Evolutionary conservation across 2,329 filamentous ascomycete species (phyloP), one percentile per base, ranked within the genome.

Genomic region (Colletotrichum phormii): DNA sequence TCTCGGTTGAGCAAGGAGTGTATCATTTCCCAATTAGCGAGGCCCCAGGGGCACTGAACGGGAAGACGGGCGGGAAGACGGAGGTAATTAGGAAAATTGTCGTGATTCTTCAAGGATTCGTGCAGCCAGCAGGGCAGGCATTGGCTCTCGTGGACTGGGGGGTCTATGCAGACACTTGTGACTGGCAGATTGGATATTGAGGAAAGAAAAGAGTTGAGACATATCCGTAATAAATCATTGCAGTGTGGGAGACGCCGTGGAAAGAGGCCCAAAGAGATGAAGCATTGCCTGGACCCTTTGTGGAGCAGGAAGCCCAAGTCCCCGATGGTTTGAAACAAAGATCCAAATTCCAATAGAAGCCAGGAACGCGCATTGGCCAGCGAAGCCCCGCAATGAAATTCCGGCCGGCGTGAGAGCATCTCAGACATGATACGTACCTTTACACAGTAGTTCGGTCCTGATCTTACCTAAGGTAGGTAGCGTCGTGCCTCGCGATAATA

Each of bases 241-340:
- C 54, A 61, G 42, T n/a, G 42, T 49, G 42, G n/a, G 42, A 46
- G 6, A 26, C 46, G 49, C 55, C 31, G 49, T 9, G 12, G 35
- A 49, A 49, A 29, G 54, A 61, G 46, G 55, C 13, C 29, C 37
- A n/a, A 65, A 42, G 61, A 22, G 61, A 62, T 58, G 57, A 71
- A 71, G 68, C 68, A 57, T 62, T 67, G 35, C 68, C 24, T 57
- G 57, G 63, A 61, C 37, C 51, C 46, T 71, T 71, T 62, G 69
- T 63, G 69, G 69, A 72, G 33, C 57, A 61, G 24, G 42, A 63
- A 63, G 58, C 15, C 35, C 42, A 24, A 72, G 42, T 46, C 33
- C 59, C 70, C 60, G 60, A 55, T 60, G 70, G 65, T 37, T 72
- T 72, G 70, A 72, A 72, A 70, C 70, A 60, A 60, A 64, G 65